Percentiles rank a stretch among this genome's conserved stretches.
Evolutionary conservation across 257 asterid species (phyloP).

Genomic region (Scutellaria galericulata): DNA sequence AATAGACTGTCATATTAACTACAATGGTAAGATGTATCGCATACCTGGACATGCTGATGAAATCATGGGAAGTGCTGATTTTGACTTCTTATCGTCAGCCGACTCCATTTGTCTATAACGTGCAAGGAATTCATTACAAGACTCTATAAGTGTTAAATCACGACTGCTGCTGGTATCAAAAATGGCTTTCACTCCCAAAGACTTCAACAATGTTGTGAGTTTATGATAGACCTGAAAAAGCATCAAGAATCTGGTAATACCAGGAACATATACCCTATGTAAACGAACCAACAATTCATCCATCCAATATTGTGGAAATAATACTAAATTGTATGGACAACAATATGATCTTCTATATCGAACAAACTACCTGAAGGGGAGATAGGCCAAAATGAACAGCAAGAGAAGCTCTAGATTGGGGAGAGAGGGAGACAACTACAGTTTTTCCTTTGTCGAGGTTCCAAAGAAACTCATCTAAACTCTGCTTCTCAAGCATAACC

Average conservation of each 20-base stretch:
- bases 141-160: slow-evolving; percentile 86
- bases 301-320: slow-evolving; percentile 19
- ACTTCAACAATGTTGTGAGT: slow-evolving; percentile 84
- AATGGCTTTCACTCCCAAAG: slow-evolving; percentile 86
- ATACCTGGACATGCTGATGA: slow-evolving; percentile 98
- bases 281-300: slow-evolving; percentile 17
- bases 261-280: slow-evolving; percentile 12
- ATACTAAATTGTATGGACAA: slow-evolving; percentile 6
- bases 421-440: slow-evolving; percentile 82
- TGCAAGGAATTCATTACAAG: slow-evolving; percentile 78
- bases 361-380: slow-evolving; percentile 60
- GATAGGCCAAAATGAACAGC: slow-evolving; percentile 87
- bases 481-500: slow-evolving; percentile 98
- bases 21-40: not conserved
- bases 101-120: slow-evolving; percentile 65
- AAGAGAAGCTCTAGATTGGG: slow-evolving; percentile 97
- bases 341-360: not conserved
- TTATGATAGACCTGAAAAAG: slow-evolving; percentile 69
- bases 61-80: slow-evolving; percentile 73
- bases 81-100: slow-evolving; percentile 48
- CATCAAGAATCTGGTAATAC: slow-evolving; percentile 4
- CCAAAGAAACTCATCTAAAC: slow-evolving; percentile 84
- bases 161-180: slow-evolving; percentile 96
- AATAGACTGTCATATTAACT: not conserved
- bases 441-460: slow-evolving; percentile 70